Conservation (phyloP, 2,329 filamentous ascomycete genomes). For the Zalaria obscura region DNA sequence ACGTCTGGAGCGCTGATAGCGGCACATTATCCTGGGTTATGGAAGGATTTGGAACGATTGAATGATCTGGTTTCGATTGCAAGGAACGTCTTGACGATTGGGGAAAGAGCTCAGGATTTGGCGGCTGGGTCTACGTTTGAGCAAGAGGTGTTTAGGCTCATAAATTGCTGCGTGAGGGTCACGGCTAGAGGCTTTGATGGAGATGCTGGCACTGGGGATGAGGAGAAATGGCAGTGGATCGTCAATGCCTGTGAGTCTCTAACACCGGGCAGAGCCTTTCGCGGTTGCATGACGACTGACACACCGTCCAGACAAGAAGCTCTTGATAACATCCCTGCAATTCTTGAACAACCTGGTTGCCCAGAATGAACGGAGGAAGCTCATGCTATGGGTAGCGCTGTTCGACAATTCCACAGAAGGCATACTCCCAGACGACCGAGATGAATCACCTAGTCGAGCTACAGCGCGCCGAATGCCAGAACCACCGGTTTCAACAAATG, state of each 20-base stretch:
- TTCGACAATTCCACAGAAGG: constrained; percentile 31
- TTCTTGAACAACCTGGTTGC: constrained; percentile 53
- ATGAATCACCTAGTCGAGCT: not conserved
- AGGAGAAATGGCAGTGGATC: constrained; percentile 51
- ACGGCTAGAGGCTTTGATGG: constrained; percentile 52
- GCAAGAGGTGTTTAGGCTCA: constrained; percentile 44
- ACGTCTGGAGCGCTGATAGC: constrained; percentile 48
- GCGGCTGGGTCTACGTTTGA: constrained; percentile 46
- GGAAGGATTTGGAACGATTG: constrained; percentile 48
- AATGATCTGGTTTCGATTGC: constrained; percentile 49
- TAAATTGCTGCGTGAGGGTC: constrained; percentile 50
- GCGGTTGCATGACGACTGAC: not conserved
- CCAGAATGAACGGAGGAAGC: constrained; percentile 50
- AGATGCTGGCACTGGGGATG: constrained; percentile 44
- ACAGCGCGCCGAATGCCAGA: constrained; percentile 3
- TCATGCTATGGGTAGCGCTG: constrained; percentile 50
- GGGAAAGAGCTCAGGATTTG: constrained; percentile 48
- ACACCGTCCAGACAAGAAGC: constrained; percentile 37
- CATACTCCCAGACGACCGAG: constrained; percentile 3
- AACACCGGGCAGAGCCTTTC: not conserved
- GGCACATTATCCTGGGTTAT: constrained; percentile 41
- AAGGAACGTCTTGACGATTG: constrained; percentile 47
- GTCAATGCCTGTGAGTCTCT: constrained; percentile 38
- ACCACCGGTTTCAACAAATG: constrained; percentile 5
- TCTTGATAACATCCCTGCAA: constrained; percentile 51